Evolutionary conservation across 78 protist species (phyloP).

Genomic region (Guillardia theta): DNA sequence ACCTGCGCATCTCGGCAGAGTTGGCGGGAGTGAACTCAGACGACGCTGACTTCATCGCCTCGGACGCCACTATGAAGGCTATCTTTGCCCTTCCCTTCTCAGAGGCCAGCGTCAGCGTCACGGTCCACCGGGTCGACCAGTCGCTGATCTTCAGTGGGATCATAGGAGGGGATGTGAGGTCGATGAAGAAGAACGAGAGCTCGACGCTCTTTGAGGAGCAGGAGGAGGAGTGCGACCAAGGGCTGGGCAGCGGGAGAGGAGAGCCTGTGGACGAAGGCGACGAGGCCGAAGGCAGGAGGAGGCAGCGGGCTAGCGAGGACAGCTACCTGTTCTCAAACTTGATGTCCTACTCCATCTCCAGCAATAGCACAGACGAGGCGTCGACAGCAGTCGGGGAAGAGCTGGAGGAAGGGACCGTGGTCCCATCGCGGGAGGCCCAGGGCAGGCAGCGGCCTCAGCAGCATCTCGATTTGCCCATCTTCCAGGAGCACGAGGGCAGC

Average conservation of each 20-base stretch:
- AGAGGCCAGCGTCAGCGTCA: not conserved
- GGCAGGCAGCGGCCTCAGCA: too few relatives aligned
- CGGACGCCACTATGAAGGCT: not conserved
- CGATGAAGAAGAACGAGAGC: too few relatives aligned
- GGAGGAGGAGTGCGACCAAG: too few relatives aligned
- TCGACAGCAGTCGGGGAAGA: not conserved
- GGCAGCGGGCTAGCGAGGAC: not conserved
- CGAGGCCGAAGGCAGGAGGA: too few relatives aligned
- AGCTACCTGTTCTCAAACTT: not conserved
- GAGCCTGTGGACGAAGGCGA: too few relatives aligned
- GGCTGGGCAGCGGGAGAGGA: too few relatives aligned
- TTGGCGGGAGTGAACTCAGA: not conserved
- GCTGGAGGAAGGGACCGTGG: not conserved
- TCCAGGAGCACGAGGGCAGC: not conserved
- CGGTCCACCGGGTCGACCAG: constrained; percentile 6
- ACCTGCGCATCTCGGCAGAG: not conserved
- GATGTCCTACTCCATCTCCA: not conserved
- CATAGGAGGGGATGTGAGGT: not conserved
- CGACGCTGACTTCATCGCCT: not conserved
- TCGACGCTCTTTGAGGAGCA: too few relatives aligned
- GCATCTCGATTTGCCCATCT: not conserved
- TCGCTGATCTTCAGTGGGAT: not conserved
- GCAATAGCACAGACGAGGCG: not conserved
- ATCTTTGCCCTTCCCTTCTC: not conserved
- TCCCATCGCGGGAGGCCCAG: too few relatives aligned